phyloP scores from a whole-genome alignment of 1,284 basidiomycete species.

The Microbotryomycetes sp. region DNA sequence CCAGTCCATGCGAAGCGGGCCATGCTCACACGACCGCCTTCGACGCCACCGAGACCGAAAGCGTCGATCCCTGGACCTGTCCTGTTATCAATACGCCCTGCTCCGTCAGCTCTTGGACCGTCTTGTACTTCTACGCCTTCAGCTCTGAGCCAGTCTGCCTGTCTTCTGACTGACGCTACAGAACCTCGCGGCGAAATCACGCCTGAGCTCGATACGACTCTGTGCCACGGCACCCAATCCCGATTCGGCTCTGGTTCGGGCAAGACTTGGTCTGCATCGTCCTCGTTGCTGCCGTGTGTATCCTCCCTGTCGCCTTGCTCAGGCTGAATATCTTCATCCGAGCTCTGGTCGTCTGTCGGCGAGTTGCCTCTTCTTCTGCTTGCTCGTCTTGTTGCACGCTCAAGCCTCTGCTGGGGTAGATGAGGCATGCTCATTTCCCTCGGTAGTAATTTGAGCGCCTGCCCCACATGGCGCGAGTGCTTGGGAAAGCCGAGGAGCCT shows the following conservation, averaged over 20 bases:
- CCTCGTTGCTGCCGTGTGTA: not conserved
- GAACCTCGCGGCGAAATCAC: constrained; percentile 30
- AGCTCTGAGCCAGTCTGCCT: constrained; percentile 15
- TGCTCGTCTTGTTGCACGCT: not conserved
- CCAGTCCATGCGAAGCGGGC: constrained; percentile 10
- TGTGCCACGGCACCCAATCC: constrained; percentile 29
- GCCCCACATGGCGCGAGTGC: constrained; percentile 35
- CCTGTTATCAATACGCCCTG: too few species aligned
- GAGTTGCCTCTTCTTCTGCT: not conserved
- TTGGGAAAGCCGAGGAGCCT: constrained; percentile 25
- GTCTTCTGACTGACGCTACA: constrained; percentile 11
- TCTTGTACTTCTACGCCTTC: constrained; percentile 27
- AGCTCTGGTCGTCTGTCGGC: not conserved
- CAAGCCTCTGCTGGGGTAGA: constrained; percentile 2
- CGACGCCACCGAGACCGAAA: constrained; percentile 11
- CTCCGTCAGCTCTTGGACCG: constrained; percentile 3
- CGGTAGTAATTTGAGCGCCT: constrained; percentile 32
- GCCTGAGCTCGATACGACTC: constrained; percentile 26
- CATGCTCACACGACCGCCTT: constrained; percentile 18
- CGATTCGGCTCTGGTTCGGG: constrained; percentile 18
- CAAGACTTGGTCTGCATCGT: constrained; percentile 1
- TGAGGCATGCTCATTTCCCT: constrained; percentile 7
- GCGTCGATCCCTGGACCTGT: constrained; percentile 5
- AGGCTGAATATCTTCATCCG: not conserved
- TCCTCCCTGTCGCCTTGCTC: not conserved